Conservation (phyloP, 306 rosid species). For the Hippophae gyantsensis region DNA sequence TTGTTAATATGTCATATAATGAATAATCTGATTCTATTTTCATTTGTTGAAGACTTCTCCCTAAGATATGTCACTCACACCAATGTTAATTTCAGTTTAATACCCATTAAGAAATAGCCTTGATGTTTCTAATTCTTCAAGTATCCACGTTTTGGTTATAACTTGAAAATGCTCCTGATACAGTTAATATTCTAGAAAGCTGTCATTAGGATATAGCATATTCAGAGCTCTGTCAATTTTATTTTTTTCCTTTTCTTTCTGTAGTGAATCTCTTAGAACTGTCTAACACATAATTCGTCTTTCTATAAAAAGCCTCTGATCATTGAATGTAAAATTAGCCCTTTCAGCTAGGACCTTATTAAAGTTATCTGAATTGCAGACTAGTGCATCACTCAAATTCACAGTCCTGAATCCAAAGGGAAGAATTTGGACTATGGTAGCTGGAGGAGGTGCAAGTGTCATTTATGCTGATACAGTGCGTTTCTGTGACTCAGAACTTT, state of each 20-base stretch:
- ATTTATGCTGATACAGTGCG: conserved; percentile 88
- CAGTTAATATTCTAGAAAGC: too few species aligned
- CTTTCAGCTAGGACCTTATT: background rate
- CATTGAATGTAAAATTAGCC: conserved; percentile 3
- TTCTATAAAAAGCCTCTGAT: background rate
- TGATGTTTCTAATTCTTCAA: too few species aligned
- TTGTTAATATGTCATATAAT: background rate
- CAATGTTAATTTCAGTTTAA: too few species aligned
- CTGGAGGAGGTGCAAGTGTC: conserved; percentile 99
- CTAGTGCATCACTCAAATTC: conserved; percentile 90
- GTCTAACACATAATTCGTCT: too few species aligned
- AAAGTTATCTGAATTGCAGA: conserved; percentile 43
- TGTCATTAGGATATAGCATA: too few species aligned
- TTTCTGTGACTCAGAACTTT: conserved; percentile 17
- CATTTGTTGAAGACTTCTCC: conserved; percentile 7
- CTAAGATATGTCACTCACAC: background rate
- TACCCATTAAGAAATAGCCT: too few species aligned
- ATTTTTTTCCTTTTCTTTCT: too few species aligned
- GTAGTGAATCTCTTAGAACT: too few species aligned
- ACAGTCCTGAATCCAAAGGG: conserved; percentile 90
- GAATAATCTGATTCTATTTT: conserved; percentile 10
- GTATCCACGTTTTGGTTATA: too few species aligned
- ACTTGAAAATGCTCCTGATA: too few species aligned
- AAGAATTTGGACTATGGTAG: conserved; percentile 98
- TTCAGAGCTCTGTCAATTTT: too few species aligned